Evolutionary conservation across 2,329 filamentous ascomycete species (phyloP).

Genomic region (Xylaria arbuscula): DNA sequence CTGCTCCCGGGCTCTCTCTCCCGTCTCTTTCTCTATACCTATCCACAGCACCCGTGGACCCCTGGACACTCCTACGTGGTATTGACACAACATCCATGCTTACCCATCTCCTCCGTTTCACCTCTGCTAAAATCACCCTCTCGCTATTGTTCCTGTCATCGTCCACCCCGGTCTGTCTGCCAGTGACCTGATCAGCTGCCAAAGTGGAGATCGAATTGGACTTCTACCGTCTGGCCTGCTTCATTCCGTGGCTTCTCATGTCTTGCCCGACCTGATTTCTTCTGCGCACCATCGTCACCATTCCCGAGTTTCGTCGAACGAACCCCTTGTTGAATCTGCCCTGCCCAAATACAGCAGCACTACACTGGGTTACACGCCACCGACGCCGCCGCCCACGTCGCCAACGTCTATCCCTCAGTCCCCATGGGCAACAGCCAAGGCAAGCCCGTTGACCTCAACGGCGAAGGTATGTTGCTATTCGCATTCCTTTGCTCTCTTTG

Average conservation of each 20-base stretch:
- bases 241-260: slow-evolving; percentile 32
- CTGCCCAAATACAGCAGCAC: slow-evolving; percentile 4
- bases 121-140: slow-evolving; percentile 29
- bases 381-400: slow-evolving; percentile 11
- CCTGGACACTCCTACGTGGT: slow-evolving; percentile 34
- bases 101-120: slow-evolving; percentile 34
- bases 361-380: slow-evolving; percentile 18
- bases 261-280: slow-evolving; percentile 31
- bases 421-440: slow-evolving; percentile 94
- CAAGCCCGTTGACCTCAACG: slow-evolving; percentile 90
- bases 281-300: slow-evolving; percentile 19
- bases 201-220: slow-evolving; percentile 35
- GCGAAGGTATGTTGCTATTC: slow-evolving; percentile 78
- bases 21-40: not conserved
- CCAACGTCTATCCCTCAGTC: slow-evolving; percentile 33
- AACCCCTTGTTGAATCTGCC: slow-evolving; percentile 15
- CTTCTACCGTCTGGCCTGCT: slow-evolving; percentile 16
- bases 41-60: slow-evolving; percentile 3
- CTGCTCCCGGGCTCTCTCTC: slow-evolving; percentile 5
- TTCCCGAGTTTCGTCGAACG: slow-evolving; percentile 16
- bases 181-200: slow-evolving; percentile 37
- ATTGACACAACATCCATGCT: slow-evolving; percentile 40
- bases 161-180: slow-evolving; percentile 28
- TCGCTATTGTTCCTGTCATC: slow-evolving; percentile 27
- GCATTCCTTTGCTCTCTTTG: not conserved